Evolutionary conservation across 768 basidiomycete species (phyloP), one percentile per base, ranked within the genome.

Genomic region (Chiua virens): DNA sequence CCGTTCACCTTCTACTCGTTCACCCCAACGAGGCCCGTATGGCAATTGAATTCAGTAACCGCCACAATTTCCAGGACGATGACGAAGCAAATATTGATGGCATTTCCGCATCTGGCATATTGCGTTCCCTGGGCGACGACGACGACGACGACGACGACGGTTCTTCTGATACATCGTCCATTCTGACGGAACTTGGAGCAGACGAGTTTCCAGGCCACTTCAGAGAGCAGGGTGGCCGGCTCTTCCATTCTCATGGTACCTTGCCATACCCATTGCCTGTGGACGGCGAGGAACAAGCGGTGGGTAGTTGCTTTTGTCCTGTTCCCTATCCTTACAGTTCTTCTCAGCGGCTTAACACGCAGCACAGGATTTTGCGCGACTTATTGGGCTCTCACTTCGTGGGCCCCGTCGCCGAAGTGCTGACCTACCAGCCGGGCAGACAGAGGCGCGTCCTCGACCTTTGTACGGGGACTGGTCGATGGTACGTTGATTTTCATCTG

Each of bases 401-500:
- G 45, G 83, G 81, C 6, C 86, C 87, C 35, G 80, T 89, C 22
- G 56, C 60, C 28, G 73, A 82, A 52, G 68, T 79, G 27, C 72
- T 91, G 42, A 72, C 71, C 38, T 58, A 61, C 23, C 65, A 69
- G 37, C 62, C 68, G 6, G 71, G 65, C 38, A 73, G 74, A 49
- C 74, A 71, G 43, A 79, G 72, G 66, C 75, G 76, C 52, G 86
- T 76, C 39, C 74, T 92, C 42, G 89, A 92, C 67, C 60, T 90
- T n/a, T 84, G 89, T 55, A 87, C 84, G 8, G 89, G 89, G 17
- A 86, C 78, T 17, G 89, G 89, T 6, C 70, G 63, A 69, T 92
- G 89, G 89, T 87, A 54, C 48, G 79, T 30, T 71, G 45, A 56
- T 53, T 42, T 34, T 23, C 45, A 47, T 55, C 45, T 40, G 47